These are phyloP conservation scores for Neurospora sp. DNA, from an alignment of 495 filamentous ascomycete species.

Conservation along the genomic window DNA sequence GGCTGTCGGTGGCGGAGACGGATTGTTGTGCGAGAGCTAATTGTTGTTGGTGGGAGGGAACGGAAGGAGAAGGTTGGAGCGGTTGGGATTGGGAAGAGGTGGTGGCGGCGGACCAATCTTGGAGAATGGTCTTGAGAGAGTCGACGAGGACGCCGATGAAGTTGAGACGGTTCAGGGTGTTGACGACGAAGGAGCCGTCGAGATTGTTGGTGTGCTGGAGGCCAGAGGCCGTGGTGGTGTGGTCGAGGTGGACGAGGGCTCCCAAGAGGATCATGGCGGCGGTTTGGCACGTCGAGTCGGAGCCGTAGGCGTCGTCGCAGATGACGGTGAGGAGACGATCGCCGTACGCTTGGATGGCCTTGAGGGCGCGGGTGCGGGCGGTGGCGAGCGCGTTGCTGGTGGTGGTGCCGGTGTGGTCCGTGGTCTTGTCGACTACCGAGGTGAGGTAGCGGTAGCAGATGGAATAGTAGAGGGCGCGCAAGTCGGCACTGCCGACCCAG, in stretches of 20 bases:
- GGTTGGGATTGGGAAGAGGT: not conserved
- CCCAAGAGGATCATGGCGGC: slow-evolving; percentile 69
- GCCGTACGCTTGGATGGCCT: slow-evolving; percentile 65
- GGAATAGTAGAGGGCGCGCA: slow-evolving; percentile 78
- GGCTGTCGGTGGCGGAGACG: slow-evolving; percentile 15
- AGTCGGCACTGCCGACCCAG: slow-evolving; percentile 53
- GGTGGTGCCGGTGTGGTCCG: slow-evolving; percentile 7
- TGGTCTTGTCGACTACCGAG: slow-evolving; percentile 50
- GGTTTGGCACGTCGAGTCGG: slow-evolving; percentile 68
- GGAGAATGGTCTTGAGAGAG: slow-evolving; percentile 58
- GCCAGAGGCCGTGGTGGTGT: slow-evolving; percentile 12
- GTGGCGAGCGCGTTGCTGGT: slow-evolving; percentile 20
- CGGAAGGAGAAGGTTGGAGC: no score
- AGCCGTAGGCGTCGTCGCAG: slow-evolving; percentile 87
- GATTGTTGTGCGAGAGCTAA: no score
- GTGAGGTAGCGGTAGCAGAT: slow-evolving; percentile 78
- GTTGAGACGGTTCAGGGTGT: slow-evolving; percentile 71
- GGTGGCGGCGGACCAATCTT: slow-evolving; percentile 40
- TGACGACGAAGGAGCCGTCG: slow-evolving; percentile 59
- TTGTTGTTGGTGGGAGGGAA: no score
- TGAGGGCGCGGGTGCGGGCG: slow-evolving; percentile 54
- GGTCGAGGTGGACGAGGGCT: slow-evolving; percentile 58
- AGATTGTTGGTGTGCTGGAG: slow-evolving; percentile 24
- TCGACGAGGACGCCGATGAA: slow-evolving; percentile 86
- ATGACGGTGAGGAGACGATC: slow-evolving; percentile 72